Evolutionary conservation across 176 grass and related monocot genomes (phyloP), one percentile per base, ranked within the genome.

Genomic region (Avena insularis): DNA sequence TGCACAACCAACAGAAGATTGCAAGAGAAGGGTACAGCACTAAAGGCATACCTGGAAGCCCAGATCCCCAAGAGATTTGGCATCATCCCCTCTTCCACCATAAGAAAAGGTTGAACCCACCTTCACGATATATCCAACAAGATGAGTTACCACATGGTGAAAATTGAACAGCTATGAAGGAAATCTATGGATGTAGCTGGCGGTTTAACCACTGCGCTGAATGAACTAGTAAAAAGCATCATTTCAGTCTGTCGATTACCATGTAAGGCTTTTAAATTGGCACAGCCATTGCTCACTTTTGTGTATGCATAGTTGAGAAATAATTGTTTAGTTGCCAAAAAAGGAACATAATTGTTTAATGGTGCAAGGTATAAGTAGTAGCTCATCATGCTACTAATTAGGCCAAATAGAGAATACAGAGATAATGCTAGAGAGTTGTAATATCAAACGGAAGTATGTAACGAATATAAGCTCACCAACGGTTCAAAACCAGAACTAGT

Each of bases 31-130:
- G 46, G 16, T 43, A 46, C 29, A 13, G 57, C 8, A 59, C 16
- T 78, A 17, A 2, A 35, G 33, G 35, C 50, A 19, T 69, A 94
- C 96, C 96, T 98, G 96, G 90, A 98, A 98, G 11, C 94, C 86
- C 2, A 98, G 93, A 35, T 95, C 92, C 10, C 82, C 90, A 31
- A 98, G 96, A 14, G 93, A 92, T 81, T 95, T 98, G 29, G 84
- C 85, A 83, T 98, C 96, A 83, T 98, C 96, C 59, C 93, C 80
- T 90, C 93, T 90, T 80, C 92, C 92, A 25, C 81, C 93, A 82
- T 87, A 92, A 19, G 96, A 93, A 13, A 90, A 95, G 31, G 96
- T 98, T 46, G 89, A 87, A 50, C 93, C 96, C 69, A 98, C 93
- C 96, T 98, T 84, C 35, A 51, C 83, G 73, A 87, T 14, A 87